A percentile compares a stretch with the other conserved stretches of the same genome.
Evolutionary conservation across 2,329 filamentous ascomycete genomes (phyloP).

Genomic region (Corinectria fuckeliana): DNA sequence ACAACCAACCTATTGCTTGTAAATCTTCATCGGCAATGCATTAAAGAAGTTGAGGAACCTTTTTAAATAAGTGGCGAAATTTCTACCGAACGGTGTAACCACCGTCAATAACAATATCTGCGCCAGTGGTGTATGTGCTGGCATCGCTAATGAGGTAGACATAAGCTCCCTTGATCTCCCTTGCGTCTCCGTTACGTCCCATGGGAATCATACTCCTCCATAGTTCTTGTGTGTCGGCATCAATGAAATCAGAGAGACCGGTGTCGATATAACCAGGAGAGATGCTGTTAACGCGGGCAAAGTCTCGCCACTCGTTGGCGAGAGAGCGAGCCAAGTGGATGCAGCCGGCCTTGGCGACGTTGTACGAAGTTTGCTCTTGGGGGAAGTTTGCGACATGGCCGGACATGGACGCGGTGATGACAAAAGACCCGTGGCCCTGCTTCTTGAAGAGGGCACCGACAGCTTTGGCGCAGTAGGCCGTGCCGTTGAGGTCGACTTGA

Average conservation of each 20-base stretch:
- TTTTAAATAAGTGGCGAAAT: not conserved
- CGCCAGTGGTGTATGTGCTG: slow-evolving; percentile 57
- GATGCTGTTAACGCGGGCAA: slow-evolving; percentile 62
- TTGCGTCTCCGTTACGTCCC: slow-evolving; percentile 66
- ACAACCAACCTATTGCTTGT: no score
- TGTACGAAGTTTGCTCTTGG: slow-evolving; percentile 61
- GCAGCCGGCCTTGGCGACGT: slow-evolving; percentile 60
- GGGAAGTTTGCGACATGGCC: slow-evolving; percentile 58
- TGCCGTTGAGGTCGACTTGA: slow-evolving; percentile 48
- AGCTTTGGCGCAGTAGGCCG: slow-evolving; percentile 52
- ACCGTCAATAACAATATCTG: slow-evolving; percentile 55
- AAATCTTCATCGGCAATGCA: no score
- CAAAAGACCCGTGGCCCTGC: slow-evolving; percentile 55
- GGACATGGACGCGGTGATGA: slow-evolving; percentile 58
- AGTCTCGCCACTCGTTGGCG: slow-evolving; percentile 61
- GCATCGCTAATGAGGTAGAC: slow-evolving; percentile 61
- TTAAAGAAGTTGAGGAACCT: no score
- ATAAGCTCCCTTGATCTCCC: slow-evolving; percentile 68
- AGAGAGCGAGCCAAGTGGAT: slow-evolving; percentile 61
- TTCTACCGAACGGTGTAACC: slow-evolving; percentile 34
- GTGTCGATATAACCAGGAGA: slow-evolving; percentile 58
- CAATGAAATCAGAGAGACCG: slow-evolving; percentile 51
- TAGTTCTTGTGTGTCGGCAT: slow-evolving; percentile 14
- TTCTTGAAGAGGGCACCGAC: slow-evolving; percentile 50
- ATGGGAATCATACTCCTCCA: slow-evolving; percentile 53